phyloP scores from a whole-genome alignment of 768 basidiomycete genomes.

The Boletus rubropictus region DNA sequence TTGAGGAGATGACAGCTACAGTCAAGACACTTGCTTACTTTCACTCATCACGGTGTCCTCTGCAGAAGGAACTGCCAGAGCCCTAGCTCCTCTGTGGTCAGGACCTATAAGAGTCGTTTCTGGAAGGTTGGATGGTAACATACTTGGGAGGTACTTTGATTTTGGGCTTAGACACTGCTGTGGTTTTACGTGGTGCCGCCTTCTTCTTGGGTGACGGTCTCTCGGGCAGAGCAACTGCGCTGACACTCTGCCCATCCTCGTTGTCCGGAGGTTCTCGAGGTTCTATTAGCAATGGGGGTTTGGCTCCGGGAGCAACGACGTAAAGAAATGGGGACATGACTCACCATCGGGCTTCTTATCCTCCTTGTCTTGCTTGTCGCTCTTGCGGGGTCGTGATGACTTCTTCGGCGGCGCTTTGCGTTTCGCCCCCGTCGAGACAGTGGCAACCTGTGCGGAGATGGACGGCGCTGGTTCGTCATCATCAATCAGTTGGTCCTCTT shows the following conservation, averaged over 20 bases:
- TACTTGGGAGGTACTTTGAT: slow-evolving; percentile 29
- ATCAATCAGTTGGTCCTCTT: slow-evolving; percentile 79
- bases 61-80: slow-evolving; percentile 31
- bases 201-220: slow-evolving; percentile 46
- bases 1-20: slow-evolving; percentile 1
- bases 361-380: slow-evolving; percentile 41
- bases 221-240: slow-evolving; percentile 21
- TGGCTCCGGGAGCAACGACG: slow-evolving; percentile 6
- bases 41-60: slow-evolving; percentile 58
- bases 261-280: slow-evolving; percentile 26
- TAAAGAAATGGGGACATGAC: slow-evolving; percentile 28
- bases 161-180: slow-evolving; percentile 33
- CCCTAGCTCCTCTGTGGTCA: slow-evolving; percentile 27
- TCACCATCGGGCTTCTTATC: slow-evolving; percentile 44
- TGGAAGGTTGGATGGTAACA: slow-evolving; percentile 1
- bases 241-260: slow-evolving; percentile 17
- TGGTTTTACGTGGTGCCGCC: slow-evolving; percentile 38
- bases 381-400: slow-evolving; percentile 49
- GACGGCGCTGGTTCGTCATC: slow-evolving; percentile 41
- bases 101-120: slow-evolving; percentile 1
- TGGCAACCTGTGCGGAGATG: slow-evolving; percentile 24
- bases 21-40: slow-evolving; percentile 37
- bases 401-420: slow-evolving; percentile 46
- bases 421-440: slow-evolving; percentile 38
- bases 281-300: slow-evolving; percentile 20